Percentiles rank a stretch among this genome's conserved stretches.
Conservation (phyloP, 2,329 filamentous ascomycete species). For the Pseudogymnoascus sp. region DNA sequence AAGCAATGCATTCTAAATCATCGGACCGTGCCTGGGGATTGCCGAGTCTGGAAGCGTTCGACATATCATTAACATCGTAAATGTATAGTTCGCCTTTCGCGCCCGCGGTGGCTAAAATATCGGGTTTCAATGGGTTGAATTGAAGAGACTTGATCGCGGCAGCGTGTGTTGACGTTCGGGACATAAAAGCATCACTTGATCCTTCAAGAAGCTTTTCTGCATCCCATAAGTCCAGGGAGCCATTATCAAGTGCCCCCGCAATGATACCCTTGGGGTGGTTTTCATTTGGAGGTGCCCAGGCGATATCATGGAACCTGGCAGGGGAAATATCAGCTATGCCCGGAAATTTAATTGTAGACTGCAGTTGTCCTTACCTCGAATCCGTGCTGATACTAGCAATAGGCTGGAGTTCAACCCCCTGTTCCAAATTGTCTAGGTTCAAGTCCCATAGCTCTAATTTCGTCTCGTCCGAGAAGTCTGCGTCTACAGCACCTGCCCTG, state of each 20-base stretch:
- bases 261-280: conserved; percentile 81
- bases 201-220: conserved; percentile 60
- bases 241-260: conserved; percentile 90
- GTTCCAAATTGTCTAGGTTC: conserved; percentile 67
- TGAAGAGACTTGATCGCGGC: conserved; percentile 91
- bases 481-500: conserved; percentile 87
- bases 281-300: conserved; percentile 79
- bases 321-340: conserved; percentile 21
- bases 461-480: conserved; percentile 95
- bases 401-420: conserved; percentile 77
- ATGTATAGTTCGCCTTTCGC: conserved; percentile 95
- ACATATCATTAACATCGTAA: conserved; percentile 86
- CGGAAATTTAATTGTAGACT: background rate
- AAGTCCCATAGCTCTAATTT: conserved; percentile 96
- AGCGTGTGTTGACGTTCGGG: conserved; percentile 80
- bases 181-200: conserved; percentile 68
- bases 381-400: conserved; percentile 78
- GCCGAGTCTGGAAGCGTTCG: conserved; percentile 81
- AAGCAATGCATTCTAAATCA: conserved; percentile 92
- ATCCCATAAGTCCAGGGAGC: conserved; percentile 89
- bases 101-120: conserved; percentile 86
- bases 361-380: conserved; percentile 59
- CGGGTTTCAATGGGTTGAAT: conserved; percentile 89
- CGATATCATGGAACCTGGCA: conserved; percentile 87
- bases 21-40: conserved; percentile 83